phyloP scores from a whole-genome alignment of 140 eudicot species.

The Oenanthe javanica region DNA sequence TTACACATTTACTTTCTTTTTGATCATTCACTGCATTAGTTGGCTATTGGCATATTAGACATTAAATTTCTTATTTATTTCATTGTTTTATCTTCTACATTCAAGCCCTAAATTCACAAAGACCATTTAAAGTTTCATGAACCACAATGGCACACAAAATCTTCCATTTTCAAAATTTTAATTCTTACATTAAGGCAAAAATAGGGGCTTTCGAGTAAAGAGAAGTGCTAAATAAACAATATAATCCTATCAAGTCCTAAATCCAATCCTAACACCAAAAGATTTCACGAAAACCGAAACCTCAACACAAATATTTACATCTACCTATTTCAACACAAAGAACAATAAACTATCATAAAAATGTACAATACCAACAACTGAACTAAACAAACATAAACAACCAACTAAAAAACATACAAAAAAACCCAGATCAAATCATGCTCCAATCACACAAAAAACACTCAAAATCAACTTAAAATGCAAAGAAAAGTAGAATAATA shows the following conservation, averaged over 20 bases:
- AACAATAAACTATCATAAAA: neutral
- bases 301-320: neutral
- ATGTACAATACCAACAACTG: neutral
- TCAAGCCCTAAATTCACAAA: neutral
- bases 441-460: neutral
- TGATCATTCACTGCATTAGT: neutral
- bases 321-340: neutral
- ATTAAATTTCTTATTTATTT: neutral
- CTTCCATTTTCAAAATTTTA: neutral
- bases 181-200: neutral
- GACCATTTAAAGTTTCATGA: neutral
- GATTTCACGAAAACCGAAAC: neutral
- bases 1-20: neutral
- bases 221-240: neutral
- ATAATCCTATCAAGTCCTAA: neutral
- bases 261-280: neutral
- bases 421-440: neutral
- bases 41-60: neutral
- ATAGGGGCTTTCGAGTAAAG: neutral
- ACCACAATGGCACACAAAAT: no score
- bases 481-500: neutral
- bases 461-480: neutral
- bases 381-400: neutral
- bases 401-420: neutral
- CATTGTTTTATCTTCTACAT: neutral